Conservation (phyloP, 768 basidiomycete species). For the Xanthoconium stramineum region DNA sequence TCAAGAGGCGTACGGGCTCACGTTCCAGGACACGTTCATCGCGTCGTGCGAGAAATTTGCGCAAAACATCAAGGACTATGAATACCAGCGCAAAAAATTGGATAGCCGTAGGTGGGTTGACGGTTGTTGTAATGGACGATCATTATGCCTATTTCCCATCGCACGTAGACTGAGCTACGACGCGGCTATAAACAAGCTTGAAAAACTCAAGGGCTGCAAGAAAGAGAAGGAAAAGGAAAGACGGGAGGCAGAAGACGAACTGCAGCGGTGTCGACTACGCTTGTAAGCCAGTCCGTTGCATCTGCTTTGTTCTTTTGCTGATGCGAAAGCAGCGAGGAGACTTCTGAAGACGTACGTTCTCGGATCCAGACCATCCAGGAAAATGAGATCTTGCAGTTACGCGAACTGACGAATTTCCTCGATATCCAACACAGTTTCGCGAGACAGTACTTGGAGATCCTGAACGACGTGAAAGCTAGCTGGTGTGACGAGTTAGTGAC, state of each 20-base stretch:
- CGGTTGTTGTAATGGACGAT: neutral
- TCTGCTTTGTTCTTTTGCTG: conserved; percentile 3
- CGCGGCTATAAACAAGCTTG: conserved; percentile 65
- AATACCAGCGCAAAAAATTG: conserved; percentile 76
- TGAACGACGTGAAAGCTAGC: conserved; percentile 62
- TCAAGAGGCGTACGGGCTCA: conserved; percentile 76
- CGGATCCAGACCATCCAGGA: conserved; percentile 80
- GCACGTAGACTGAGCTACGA: conserved; percentile 67
- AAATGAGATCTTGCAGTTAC: conserved; percentile 68
- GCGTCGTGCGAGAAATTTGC: conserved; percentile 59
- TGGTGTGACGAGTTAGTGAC: conserved; percentile 65
- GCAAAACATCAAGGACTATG: conserved; percentile 82
- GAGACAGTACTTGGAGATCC: conserved; percentile 65
- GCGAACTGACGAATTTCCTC: conserved; percentile 67
- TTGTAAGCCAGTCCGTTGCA: conserved; percentile 52
- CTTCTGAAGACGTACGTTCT: conserved; percentile 76
- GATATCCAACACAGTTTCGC: conserved; percentile 74
- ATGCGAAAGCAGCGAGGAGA: conserved; percentile 65
- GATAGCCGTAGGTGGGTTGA: conserved; percentile 71
- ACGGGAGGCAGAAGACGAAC: conserved; percentile 77
- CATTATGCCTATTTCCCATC: neutral
- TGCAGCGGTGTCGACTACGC: conserved; percentile 64
- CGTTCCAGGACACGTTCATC: conserved; percentile 72
- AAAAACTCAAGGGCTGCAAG: conserved; percentile 66
- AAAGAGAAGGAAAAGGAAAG: conserved; percentile 78